These are phyloP conservation scores for Ustilago bromivora DNA, from an alignment of 1,284 basidiomycete species.

Conservation along the genomic window DNA sequence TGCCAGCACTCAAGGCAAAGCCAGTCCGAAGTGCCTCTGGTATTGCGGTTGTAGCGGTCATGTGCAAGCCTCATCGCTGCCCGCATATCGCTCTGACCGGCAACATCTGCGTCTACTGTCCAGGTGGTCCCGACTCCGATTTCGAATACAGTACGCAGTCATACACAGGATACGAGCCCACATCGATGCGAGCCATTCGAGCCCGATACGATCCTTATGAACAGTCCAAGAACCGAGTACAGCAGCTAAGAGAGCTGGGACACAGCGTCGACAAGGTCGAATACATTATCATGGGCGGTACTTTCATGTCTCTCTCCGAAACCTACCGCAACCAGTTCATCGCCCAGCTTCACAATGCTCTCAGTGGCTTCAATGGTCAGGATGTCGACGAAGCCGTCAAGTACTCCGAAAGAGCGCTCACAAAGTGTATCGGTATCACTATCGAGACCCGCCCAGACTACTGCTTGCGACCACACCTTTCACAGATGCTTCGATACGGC, in stretches of 20 bases:
- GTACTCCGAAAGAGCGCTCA: conserved; percentile 95
- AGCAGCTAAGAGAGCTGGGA: conserved; percentile 92
- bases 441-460: conserved; percentile 99
- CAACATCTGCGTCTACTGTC: conserved; percentile 99
- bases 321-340: conserved; percentile 93
- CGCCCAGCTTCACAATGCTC: conserved; percentile 95
- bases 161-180: conserved; percentile 96
- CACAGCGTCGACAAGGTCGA: conserved; percentile 99
- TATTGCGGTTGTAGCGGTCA: conserved; percentile 98
- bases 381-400: conserved; percentile 98
- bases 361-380: conserved; percentile 89
- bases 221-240: conserved; percentile 92
- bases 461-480: conserved; percentile 94
- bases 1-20: conserved; percentile 91
- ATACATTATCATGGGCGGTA: conserved; percentile 99
- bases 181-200: conserved; percentile 97
- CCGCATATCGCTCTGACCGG: conserved; percentile 99
- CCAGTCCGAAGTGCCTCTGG: conserved; percentile 98
- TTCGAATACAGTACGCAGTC: conserved; percentile 99
- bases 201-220: conserved; percentile 99
- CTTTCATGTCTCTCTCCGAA: conserved; percentile 99
- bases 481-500: conserved; percentile 98
- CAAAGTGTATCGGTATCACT: conserved; percentile 98
- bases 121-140: conserved; percentile 98
- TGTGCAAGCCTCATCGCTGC: conserved; percentile 99